A percentile compares a stretch with the other conserved stretches of the same genome.
phyloP scores from a whole-genome alignment of 192 early-diverging fungal species.

The Dispira parvispora region DNA sequence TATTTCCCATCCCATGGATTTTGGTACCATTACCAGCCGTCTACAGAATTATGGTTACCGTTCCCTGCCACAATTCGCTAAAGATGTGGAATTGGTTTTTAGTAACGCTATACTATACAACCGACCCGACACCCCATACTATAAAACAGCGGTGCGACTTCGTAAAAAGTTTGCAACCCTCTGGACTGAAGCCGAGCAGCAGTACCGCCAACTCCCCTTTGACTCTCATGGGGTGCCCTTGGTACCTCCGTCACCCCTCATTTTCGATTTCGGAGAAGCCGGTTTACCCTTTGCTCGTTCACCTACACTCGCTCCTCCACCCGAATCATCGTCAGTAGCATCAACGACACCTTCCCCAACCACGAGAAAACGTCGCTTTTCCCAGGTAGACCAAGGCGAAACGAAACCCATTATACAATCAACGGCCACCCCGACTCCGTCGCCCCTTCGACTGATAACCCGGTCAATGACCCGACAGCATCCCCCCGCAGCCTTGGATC shows the following conservation, averaged over 20 bases:
- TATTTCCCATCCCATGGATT: conserved; percentile 63
- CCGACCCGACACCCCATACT: conserved; percentile 24
- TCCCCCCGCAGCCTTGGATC: too few relatives aligned
- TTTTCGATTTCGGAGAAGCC: background rate
- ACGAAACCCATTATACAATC: too few relatives aligned
- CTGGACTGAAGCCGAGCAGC: conserved; percentile 11
- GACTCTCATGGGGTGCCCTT: background rate
- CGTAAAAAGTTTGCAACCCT: conserved; percentile 16
- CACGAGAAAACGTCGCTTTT: too few relatives aligned
- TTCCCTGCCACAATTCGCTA: conserved; percentile 39
- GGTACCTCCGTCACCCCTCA: conserved; percentile 7
- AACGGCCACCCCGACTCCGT: too few relatives aligned
- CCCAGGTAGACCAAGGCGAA: too few relatives aligned
- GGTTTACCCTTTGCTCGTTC: background rate
- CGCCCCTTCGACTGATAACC: too few relatives aligned
- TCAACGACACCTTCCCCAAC: too few relatives aligned
- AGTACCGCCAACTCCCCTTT: conserved; percentile 4
- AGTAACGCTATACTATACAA: conserved; percentile 28
- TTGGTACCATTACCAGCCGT: conserved; percentile 41
- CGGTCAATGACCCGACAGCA: too few relatives aligned
- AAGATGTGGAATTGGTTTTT: conserved; percentile 19
- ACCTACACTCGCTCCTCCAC: background rate
- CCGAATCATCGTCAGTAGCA: background rate
- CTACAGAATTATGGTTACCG: conserved; percentile 37
- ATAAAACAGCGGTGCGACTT: conserved; percentile 20